Conservation (phyloP, 2,329 filamentous ascomycete species). For the Dothideomycetidae sp. region DNA sequence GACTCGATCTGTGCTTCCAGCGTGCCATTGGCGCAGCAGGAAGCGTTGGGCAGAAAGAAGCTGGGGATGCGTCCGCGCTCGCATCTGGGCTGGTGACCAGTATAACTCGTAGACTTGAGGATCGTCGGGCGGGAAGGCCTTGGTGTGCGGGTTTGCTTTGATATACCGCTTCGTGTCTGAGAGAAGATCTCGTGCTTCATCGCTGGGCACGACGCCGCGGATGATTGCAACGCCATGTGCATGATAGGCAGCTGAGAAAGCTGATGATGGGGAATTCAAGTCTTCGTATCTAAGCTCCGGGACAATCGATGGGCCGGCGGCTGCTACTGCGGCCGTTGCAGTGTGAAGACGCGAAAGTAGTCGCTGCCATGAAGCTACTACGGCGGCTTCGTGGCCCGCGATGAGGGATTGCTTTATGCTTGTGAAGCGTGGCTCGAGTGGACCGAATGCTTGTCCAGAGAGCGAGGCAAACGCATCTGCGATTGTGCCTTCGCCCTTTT, state of each 20-base stretch:
- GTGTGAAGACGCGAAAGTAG: constrained; percentile 29
- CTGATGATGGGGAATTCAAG: constrained; percentile 32
- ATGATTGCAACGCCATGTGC: constrained; percentile 41
- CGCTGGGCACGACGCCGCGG: constrained; percentile 30
- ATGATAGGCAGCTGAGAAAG: constrained; percentile 43
- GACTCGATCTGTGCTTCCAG: constrained; percentile 28
- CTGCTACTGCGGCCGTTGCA: constrained; percentile 31
- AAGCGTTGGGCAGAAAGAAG: constrained; percentile 33
- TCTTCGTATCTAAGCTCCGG: constrained; percentile 36
- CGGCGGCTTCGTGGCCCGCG: constrained; percentile 32
- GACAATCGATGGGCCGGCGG: constrained; percentile 28
- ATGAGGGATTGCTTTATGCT: constrained; percentile 32
- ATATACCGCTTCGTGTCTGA: constrained; percentile 32
- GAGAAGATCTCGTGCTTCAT: constrained; percentile 32
- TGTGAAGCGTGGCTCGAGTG: constrained; percentile 32
- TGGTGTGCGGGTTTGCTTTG: constrained; percentile 30
- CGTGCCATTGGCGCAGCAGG: constrained; percentile 36
- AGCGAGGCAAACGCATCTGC: constrained; percentile 37
- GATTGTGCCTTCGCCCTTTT: constrained; percentile 36
- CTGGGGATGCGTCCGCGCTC: constrained; percentile 33
- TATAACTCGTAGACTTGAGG: constrained; percentile 39
- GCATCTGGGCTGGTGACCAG: constrained; percentile 34
- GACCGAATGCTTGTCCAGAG: constrained; percentile 31
- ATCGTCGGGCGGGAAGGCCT: constrained; percentile 34
- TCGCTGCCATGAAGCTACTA: constrained; percentile 34